Conservation (phyloP, 179 eudicot species). For the Patellifolia procumbens region DNA sequence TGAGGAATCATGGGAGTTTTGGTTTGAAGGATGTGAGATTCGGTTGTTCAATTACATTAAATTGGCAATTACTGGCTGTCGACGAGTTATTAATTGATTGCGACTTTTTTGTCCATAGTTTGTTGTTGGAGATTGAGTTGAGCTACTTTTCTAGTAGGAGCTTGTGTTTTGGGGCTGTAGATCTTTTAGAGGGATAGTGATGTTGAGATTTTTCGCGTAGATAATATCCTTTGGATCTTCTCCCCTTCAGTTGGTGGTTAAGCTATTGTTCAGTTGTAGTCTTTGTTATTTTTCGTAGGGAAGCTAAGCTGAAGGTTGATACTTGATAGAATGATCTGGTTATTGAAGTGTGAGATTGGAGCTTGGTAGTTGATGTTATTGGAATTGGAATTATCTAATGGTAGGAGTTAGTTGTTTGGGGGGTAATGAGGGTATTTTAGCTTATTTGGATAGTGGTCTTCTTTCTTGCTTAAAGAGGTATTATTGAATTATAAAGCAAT, state of each 20-base stretch:
- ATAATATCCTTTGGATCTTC: neutral
- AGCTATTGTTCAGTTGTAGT: neutral
- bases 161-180: neutral
- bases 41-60: neutral
- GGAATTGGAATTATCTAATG: neutral
- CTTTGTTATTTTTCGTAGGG: neutral
- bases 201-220: constrained; percentile 1
- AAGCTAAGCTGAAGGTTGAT: neutral
- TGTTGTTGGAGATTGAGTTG: neutral
- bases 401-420: neutral
- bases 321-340: neutral
- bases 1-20: no score
- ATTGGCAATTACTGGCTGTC: neutral
- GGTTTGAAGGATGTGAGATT: neutral
- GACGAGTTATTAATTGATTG: neutral
- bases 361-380: neutral
- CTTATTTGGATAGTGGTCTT: neutral
- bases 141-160: neutral
- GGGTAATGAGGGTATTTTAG: neutral
- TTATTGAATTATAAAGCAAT: neutral
- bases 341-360: neutral
- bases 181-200: neutral
- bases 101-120: neutral
- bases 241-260: neutral
- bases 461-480: neutral